phyloP scores from a whole-genome alignment of 768 basidiomycete species.

The Lactifluus piperatus region DNA sequence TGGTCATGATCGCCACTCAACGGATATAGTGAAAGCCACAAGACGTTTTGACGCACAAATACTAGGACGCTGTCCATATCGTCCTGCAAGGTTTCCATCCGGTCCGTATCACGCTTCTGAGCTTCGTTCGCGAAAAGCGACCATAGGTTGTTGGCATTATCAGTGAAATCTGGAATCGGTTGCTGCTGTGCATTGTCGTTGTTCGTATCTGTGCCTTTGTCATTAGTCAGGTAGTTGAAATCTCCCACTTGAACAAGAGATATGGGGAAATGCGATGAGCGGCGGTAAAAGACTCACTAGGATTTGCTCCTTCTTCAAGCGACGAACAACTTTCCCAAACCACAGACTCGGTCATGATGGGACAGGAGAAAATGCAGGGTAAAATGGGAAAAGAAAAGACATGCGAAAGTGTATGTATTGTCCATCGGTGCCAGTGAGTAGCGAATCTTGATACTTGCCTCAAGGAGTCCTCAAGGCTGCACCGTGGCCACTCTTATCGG shows the following conservation, averaged over 20 bases:
- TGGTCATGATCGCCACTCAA: background rate
- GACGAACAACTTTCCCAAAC: too few species aligned
- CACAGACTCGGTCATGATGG: too few species aligned
- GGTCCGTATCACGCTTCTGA: background rate
- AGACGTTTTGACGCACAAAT: background rate
- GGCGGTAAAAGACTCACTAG: too few species aligned
- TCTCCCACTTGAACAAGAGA: background rate
- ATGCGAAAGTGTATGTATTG: too few species aligned
- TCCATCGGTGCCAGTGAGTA: too few species aligned
- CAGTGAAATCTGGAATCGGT: background rate
- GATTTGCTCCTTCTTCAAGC: too few species aligned
- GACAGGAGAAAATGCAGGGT: too few species aligned
- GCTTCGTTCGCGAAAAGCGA: background rate
- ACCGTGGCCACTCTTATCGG: too few species aligned
- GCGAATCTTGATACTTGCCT: too few species aligned
- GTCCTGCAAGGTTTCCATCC: background rate
- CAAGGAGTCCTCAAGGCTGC: too few species aligned
- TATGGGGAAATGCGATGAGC: background rate
- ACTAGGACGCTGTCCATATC: background rate
- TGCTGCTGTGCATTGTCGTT: background rate
- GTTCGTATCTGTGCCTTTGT: background rate
- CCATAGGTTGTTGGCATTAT: background rate
- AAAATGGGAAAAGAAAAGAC: too few species aligned
- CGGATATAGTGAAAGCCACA: background rate
- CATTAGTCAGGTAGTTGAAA: background rate